These are phyloP conservation scores for Salix udensis DNA, from an alignment of 345 rosid genomes.

Conservation along the genomic window DNA sequence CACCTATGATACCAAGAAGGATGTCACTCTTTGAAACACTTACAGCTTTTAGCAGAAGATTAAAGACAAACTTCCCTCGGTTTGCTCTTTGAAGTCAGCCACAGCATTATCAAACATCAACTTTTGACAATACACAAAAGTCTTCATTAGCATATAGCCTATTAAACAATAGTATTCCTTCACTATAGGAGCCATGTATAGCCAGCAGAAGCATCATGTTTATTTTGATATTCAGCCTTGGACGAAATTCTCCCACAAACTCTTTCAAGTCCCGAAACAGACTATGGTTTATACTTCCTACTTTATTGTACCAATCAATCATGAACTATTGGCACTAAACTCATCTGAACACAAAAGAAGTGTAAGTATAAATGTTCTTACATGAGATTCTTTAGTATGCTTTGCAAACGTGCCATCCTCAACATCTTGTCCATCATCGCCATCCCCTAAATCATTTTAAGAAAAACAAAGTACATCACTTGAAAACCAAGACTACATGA, in stretches of 20 bases:
- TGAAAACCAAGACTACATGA: background rate
- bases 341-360: background rate
- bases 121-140: background rate
- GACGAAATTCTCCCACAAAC: background rate
- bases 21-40: background rate
- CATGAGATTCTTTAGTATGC: slow-evolving; percentile 25
- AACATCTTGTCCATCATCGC: slow-evolving; percentile 23
- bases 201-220: background rate
- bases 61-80: background rate
- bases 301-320: background rate
- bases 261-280: background rate
- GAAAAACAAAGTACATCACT: background rate
- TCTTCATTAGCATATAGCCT: background rate
- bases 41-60: background rate
- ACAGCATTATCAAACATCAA: background rate
- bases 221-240: background rate
- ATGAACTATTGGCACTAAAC: background rate
- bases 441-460: slow-evolving; percentile 35
- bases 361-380: slow-evolving; percentile 23
- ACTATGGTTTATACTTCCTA: background rate
- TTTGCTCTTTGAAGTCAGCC: background rate
- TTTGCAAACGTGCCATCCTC: slow-evolving; percentile 25
- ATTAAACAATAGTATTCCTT: background rate
- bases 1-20: background rate
- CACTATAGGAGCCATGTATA: background rate